Conservation (phyloP, 768 basidiomycete species). For the Tulasnella sp. region DNA sequence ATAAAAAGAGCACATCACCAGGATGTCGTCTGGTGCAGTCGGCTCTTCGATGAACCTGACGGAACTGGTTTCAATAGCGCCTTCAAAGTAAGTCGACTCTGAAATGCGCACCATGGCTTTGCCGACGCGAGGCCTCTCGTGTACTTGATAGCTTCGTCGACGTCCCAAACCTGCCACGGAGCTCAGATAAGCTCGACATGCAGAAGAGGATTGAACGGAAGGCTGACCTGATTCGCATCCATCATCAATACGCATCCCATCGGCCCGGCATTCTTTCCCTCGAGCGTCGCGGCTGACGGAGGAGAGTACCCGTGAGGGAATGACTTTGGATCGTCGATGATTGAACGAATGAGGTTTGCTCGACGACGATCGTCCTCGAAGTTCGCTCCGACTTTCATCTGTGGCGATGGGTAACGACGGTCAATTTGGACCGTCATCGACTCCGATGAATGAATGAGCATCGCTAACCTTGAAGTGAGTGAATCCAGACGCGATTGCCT, state of each 20-base stretch:
- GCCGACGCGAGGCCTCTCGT: slow-evolving; percentile 27
- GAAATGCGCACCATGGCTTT: slow-evolving; percentile 25
- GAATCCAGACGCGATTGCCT: slow-evolving; percentile 32
- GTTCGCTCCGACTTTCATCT: slow-evolving; percentile 34
- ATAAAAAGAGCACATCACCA: background rate
- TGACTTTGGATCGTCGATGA: slow-evolving; percentile 33
- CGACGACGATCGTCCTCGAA: slow-evolving; percentile 32
- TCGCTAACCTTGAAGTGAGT: slow-evolving; percentile 33
- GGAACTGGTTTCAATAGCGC: background rate
- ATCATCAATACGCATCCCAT: slow-evolving; percentile 36
- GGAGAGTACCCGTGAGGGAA: slow-evolving; percentile 25
- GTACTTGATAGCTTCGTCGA: slow-evolving; percentile 31
- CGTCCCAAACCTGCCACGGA: slow-evolving; percentile 25
- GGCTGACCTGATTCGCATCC: slow-evolving; percentile 31
- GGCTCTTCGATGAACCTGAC: slow-evolving; percentile 32
- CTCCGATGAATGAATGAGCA: background rate
- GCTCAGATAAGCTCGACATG: background rate
- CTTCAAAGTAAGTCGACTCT: too few relatives aligned
- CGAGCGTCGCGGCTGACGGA: slow-evolving; percentile 21
- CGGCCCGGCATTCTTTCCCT: slow-evolving; percentile 33
- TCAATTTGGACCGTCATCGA: background rate
- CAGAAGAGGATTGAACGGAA: background rate
- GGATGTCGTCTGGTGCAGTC: slow-evolving; percentile 25
- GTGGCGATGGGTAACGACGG: background rate
- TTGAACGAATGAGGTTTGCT: slow-evolving; percentile 30